A percentile compares a stretch with the other conserved stretches of the same genome.
These are phyloP conservation scores for Fusarium sp. DNA, from an alignment of 2,329 filamentous ascomycete species.

Conservation along the genomic window DNA sequence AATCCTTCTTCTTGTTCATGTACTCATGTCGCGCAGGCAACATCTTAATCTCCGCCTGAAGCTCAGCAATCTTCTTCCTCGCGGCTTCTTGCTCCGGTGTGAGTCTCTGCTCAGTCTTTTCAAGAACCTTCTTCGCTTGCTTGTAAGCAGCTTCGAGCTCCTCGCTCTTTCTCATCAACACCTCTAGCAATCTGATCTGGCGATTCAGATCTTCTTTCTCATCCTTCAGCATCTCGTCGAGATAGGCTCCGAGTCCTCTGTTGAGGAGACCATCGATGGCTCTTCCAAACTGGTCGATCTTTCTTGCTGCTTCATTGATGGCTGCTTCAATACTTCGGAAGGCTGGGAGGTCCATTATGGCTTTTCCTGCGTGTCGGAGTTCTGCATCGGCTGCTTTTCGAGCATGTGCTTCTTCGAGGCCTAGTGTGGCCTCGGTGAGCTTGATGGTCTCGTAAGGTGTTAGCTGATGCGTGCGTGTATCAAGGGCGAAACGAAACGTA, in stretches of 20 bases:
- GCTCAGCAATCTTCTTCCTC: not conserved
- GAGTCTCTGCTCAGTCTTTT: not conserved
- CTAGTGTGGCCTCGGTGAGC: not conserved
- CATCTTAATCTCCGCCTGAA: not conserved
- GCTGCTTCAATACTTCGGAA: not conserved
- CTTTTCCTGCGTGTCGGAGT: not conserved
- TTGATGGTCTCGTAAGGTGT: not conserved
- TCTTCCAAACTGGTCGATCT: not conserved
- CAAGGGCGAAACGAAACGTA: not conserved
- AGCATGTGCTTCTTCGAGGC: not conserved
- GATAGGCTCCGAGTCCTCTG: not conserved
- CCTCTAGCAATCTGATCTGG: not conserved
- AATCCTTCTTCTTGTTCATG: not conserved
- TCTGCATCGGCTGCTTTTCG: not conserved
- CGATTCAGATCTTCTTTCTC: not conserved
- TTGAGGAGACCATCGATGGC: not conserved
- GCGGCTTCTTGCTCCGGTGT: not conserved
- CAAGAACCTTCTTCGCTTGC: rapidly evolving
- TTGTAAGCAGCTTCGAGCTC: not conserved
- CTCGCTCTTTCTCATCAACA: not conserved
- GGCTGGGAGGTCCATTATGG: not conserved
- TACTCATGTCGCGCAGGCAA: not conserved
- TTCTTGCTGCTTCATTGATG: not conserved
- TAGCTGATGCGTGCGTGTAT: not conserved
- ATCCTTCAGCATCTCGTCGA: not conserved